phyloP scores from a whole-genome alignment of 805 yeast genomes.

The Torulaspora quercuum region DNA sequence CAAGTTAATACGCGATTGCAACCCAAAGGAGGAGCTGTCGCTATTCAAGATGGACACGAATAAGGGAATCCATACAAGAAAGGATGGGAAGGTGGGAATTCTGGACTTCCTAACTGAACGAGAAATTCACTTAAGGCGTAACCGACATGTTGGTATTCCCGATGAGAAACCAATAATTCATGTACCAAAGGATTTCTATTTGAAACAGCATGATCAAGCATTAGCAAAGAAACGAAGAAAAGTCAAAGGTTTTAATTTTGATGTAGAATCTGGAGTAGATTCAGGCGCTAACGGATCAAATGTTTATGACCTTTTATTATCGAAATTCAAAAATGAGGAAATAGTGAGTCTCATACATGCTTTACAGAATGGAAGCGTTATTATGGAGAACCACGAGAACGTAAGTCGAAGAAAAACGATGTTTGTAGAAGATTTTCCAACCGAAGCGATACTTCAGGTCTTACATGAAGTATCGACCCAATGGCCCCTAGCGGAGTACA shows the following conservation, averaged over 20 bases:
- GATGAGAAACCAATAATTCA: slow-evolving; percentile 29
- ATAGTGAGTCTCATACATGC: slow-evolving; percentile 41
- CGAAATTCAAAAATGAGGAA: slow-evolving; percentile 34
- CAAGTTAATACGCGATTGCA: slow-evolving; percentile 57
- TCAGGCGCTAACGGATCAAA: slow-evolving; percentile 13
- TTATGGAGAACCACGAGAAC: slow-evolving; percentile 36
- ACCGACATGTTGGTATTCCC: slow-evolving; percentile 35
- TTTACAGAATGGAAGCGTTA: slow-evolving; percentile 41
- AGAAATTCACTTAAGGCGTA: slow-evolving; percentile 33
- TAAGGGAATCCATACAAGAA: slow-evolving; percentile 42
- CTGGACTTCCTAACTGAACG: slow-evolving; percentile 36
- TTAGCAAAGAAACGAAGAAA: slow-evolving; percentile 19
- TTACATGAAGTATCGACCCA: slow-evolving; percentile 34
- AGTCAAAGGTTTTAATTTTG: slow-evolving; percentile 26
- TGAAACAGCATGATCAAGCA: slow-evolving; percentile 28
- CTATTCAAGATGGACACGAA: slow-evolving; percentile 43
- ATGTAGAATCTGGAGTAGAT: slow-evolving; percentile 21
- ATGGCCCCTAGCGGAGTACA: slow-evolving; percentile 41
- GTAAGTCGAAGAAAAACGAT: slow-evolving; percentile 32
- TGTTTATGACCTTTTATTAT: slow-evolving; percentile 36
- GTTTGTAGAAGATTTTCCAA: slow-evolving; percentile 40
- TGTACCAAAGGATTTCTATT: slow-evolving; percentile 29
- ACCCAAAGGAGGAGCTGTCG: slow-evolving; percentile 45
- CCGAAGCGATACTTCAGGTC: slow-evolving; percentile 28
- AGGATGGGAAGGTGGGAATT: slow-evolving; percentile 48